Conservation (phyloP, 345 rosid species). For the rapeseed (Brassica napus) region DNA sequence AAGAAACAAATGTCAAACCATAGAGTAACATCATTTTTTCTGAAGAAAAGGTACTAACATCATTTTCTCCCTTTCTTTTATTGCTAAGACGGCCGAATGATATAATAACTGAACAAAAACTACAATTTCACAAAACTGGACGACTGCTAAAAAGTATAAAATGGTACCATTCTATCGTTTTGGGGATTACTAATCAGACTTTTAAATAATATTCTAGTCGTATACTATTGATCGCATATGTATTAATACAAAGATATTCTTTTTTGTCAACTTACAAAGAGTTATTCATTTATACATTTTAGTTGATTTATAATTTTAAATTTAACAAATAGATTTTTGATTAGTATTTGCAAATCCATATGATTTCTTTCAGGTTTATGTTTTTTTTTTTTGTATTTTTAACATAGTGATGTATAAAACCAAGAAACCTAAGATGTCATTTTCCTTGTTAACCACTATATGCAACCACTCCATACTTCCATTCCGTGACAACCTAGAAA, state of each 20-base stretch:
- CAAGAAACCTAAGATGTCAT: background rate
- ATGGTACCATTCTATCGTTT: background rate
- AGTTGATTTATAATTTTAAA: too few species aligned
- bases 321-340: too few species aligned
- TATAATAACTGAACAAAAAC: background rate
- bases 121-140: background rate
- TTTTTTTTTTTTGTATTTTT: too few species aligned
- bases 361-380: too few species aligned
- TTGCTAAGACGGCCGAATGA: background rate
- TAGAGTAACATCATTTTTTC: background rate
- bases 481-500: conserved; percentile 14
- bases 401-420: background rate
- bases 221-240: background rate
- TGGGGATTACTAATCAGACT: background rate
- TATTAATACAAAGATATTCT: background rate
- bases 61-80: background rate
- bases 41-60: background rate
- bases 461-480: background rate
- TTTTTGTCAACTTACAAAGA: too few species aligned
- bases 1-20: background rate
- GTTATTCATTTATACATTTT: too few species aligned
- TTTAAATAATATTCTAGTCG: background rate
- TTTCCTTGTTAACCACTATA: background rate
- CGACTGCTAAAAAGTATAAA: background rate
- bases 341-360: too few species aligned